phyloP scores from a whole-genome alignment of 768 basidiomycete genomes.

The Fomitopsis serialis region DNA sequence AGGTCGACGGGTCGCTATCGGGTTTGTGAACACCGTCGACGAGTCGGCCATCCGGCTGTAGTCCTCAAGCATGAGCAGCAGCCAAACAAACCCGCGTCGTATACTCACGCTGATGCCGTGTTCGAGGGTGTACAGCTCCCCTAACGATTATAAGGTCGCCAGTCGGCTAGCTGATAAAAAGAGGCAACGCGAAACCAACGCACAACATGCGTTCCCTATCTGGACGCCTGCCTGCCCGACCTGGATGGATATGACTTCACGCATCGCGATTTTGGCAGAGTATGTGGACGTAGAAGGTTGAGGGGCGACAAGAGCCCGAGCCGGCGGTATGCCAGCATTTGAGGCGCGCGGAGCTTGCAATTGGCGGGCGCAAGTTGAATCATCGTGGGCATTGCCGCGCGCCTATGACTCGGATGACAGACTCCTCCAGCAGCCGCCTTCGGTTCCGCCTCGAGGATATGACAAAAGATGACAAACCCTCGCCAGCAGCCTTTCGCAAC shows the following conservation, averaged over 20 bases:
- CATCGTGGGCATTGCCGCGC: no score
- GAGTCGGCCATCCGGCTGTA: slow-evolving; percentile 88
- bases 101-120: slow-evolving; percentile 85
- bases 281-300: background rate
- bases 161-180: background rate
- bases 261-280: slow-evolving; percentile 38
- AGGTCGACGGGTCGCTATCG: slow-evolving; percentile 92
- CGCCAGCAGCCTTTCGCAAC: no score
- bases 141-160: slow-evolving; percentile 31
- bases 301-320: background rate
- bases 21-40: slow-evolving; percentile 48
- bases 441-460: no score
- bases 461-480: no score
- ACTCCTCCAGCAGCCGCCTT: no score
- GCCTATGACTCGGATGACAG: no score
- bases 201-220: slow-evolving; percentile 94
- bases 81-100: background rate
- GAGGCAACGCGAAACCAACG: slow-evolving; percentile 1
- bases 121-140: slow-evolving; percentile 98
- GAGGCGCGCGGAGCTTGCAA: no score
- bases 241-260: slow-evolving; percentile 94
- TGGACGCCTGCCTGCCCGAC: slow-evolving; percentile 97
- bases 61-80: slow-evolving; percentile 1
- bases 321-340: no score
- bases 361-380: no score